phyloP scores from a whole-genome alignment of 441 rosid genomes.

The Populus hybrid region DNA sequence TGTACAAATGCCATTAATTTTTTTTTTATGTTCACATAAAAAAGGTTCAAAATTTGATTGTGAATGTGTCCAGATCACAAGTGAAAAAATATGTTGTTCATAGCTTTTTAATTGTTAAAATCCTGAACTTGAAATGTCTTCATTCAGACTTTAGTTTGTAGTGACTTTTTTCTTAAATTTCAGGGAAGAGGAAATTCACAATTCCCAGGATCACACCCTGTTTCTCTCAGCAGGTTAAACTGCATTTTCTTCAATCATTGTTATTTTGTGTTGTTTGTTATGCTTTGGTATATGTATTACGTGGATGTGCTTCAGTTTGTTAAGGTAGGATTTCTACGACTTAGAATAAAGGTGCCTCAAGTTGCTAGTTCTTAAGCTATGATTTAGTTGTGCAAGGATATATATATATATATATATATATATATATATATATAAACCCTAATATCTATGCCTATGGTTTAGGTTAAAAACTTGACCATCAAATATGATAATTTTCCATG shows the following conservation, averaged over 20 bases:
- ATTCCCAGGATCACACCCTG: conserved; percentile 99
- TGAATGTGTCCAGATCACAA: neutral
- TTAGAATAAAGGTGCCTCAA: neutral
- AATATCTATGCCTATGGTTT: neutral
- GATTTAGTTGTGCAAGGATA: neutral
- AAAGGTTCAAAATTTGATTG: neutral
- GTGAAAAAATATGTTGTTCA: neutral
- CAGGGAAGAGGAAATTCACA: conserved; percentile 80
- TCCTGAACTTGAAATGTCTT: neutral
- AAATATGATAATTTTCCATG: neutral
- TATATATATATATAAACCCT: neutral
- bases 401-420: neutral
- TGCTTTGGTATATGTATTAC: conserved; percentile 4
- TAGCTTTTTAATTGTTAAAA: neutral
- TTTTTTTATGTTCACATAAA: neutral
- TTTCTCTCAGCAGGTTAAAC: conserved; percentile 86
- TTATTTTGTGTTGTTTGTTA: conserved; percentile 16
- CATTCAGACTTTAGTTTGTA: conserved; percentile 7
- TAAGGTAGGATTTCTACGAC: neutral
- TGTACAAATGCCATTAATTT: neutral
- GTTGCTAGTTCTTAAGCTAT: neutral
- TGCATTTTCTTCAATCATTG: conserved; percentile 4
- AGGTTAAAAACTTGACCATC: neutral
- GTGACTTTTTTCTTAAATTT: conserved; percentile 11
- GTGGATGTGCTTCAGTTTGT: neutral